Evolutionary conservation across 495 filamentous ascomycete species (phyloP), one percentile per base, ranked within the genome.

Genomic region (Neurospora africana): DNA sequence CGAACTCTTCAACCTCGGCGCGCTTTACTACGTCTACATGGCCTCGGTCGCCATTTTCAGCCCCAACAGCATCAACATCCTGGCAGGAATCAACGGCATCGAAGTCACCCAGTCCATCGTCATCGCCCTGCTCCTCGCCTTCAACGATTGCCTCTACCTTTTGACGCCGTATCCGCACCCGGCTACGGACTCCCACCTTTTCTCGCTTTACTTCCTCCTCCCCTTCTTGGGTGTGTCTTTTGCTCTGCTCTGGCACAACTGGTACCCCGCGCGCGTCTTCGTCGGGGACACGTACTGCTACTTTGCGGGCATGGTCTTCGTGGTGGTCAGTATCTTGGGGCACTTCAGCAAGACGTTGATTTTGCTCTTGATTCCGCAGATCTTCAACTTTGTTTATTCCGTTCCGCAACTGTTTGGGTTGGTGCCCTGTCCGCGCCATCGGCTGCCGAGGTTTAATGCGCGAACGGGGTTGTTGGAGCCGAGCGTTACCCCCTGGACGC

Each of bases 241-340:
- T 30, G 96, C 95, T 2, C 87, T 99, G 33, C 86, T 93, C 75
- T 88, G 80, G 79, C 94, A 99, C 82, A 99, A 99, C 77, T 97
- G 94, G 93, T 99, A 95, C 79, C 95, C 95, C 2, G 92, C 95
- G 17, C 89, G 89, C 70, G 96, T 97, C 2, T 99, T 99, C 77
- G 95, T 97, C 1, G 95, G 95, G 33, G 95, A 99, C 78, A 99
- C 95, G 21, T 99, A 98, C 84, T 99, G 95, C 85, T 99, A 99
- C 81, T 97, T 99, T 76, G 95, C 95, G 0, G 95, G 95, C 72
- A 99, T 98, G 94, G 93, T 97, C 13, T 98, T 99, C 77, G 96
- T 94, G 21, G 94, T 98, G 70, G 95, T 98, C 72, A 93, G 93
- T 68, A 97, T 99, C 72, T 84, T 97, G 30, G 95, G 95, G 1